Base-by-base conservation (phyloP, 2,329 filamentous ascomycete genomes). In the Pseudopithomyces chartarum region DNA sequence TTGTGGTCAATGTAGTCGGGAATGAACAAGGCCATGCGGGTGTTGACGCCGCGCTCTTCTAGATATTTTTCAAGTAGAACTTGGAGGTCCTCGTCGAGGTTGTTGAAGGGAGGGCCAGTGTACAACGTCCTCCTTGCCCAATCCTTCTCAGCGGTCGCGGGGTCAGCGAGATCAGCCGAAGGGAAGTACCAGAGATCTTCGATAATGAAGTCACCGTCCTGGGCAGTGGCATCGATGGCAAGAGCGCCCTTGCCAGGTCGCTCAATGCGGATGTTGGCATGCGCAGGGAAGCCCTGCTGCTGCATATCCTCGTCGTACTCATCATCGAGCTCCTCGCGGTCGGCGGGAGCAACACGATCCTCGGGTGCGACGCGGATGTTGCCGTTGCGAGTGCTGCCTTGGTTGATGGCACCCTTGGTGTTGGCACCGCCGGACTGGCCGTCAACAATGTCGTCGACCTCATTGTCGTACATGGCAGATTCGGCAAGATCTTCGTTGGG, bases 1-100 rank as follows among this genome's bases (percentile, higher is more conserved):
- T 99, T 99, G 80, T 90, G 87, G 75, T 98, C 92, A 73, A 98
- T 93, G 81, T 97, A 99, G 77, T 98, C 93, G 36, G 93, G 92
- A 43, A 96, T 89, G 78, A 98, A 97, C 65, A 93, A 81, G 52
- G 93, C 94, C 68, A 99, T 85, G 57, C 89, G 86, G 68, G 90
- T 88, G 71, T 94, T 92, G 79, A 99, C 87, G 63, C 94, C 95
- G 68, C 95, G 87, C 85, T 97, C 95, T 78, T 97, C 92, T 62
- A 99, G 85, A 81, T 94, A 99, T 68, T 90, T 87, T 84, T 98
- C 94, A 75, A 98, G 84, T 68, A 97, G 84, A 52, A 92, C 84
- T 83, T 98, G 94, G 43, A 99, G 86, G 75, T 98, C 94, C 81
- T 97, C 92, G 74, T 99, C 95, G 57, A 99, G 87, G 82, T 91